A percentile compares a stretch with the other conserved stretches of the same genome.
Conservation (phyloP, 768 basidiomycete species). For the Collybia sp. region DNA sequence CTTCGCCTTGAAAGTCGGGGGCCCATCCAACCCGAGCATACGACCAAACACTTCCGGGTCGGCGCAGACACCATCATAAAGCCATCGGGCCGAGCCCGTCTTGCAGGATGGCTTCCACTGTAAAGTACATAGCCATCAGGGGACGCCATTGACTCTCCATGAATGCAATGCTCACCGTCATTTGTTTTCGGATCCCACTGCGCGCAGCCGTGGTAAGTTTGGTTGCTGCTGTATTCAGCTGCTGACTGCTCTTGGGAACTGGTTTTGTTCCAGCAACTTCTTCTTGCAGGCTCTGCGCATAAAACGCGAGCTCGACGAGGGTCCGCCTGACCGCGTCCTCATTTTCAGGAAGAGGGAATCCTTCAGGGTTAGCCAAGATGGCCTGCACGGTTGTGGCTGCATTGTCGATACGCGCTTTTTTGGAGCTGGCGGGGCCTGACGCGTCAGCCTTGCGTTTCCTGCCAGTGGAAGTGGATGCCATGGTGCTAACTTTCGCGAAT, state of each 20-base stretch:
- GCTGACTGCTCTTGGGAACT: constrained; percentile 28
- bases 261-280: constrained; percentile 16
- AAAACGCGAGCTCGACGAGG: constrained; percentile 21
- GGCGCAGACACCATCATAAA: constrained; percentile 47
- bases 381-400: constrained; percentile 19
- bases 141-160: constrained; percentile 2
- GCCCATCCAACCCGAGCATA: constrained; percentile 34
- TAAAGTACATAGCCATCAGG: background rate
- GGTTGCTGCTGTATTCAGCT: constrained; percentile 36
- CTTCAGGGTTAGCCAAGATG: constrained; percentile 31
- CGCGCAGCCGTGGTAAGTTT: constrained; percentile 39
- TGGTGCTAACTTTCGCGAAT: background rate
- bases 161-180: constrained; percentile 27
- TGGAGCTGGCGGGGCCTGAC: constrained; percentile 11
- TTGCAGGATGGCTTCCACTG: constrained; percentile 52
- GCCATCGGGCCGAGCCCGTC: constrained; percentile 38
- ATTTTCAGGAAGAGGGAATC: constrained; percentile 29
- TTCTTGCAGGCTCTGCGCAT: constrained; percentile 22
- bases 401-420: constrained; percentile 26
- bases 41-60: constrained; percentile 44
- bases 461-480: constrained; percentile 13
- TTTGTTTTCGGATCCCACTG: constrained; percentile 49
- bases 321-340: constrained; percentile 14
- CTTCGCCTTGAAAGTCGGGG: constrained; percentile 47
- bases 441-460: constrained; percentile 35